These are phyloP conservation scores for Oryza australiensis DNA, from an alignment of 176 grass and related monocot genomes.

Conservation along the genomic window DNA sequence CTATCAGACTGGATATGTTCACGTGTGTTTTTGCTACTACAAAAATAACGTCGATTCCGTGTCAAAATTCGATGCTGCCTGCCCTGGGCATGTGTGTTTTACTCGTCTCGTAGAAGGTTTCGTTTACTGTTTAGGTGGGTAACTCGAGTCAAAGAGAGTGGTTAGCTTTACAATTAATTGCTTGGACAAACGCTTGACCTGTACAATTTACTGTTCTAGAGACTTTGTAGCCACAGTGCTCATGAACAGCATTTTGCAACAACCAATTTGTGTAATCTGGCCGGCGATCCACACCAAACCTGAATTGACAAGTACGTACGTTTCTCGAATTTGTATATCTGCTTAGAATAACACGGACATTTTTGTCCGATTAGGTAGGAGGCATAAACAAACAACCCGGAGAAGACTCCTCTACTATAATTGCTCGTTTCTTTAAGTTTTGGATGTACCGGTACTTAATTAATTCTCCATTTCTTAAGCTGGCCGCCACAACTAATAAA, in stretches of 20 bases:
- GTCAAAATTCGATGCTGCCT: constrained; percentile 4
- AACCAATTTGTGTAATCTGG: constrained; percentile 1
- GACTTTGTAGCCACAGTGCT: neutral
- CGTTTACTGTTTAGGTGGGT: neutral
- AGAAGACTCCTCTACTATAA: neutral
- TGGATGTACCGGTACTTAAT: neutral
- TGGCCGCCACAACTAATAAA: neutral
- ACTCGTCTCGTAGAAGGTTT: neutral
- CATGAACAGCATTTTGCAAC: neutral
- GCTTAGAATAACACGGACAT: neutral
- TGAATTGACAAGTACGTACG: neutral
- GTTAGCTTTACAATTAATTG: neutral
- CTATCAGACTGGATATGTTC: neutral
- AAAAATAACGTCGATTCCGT: neutral
- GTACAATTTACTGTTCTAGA: neutral
- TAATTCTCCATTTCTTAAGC: neutral
- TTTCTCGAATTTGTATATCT: neutral
- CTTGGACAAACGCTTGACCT: neutral
- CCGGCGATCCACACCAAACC: neutral
- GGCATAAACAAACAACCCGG: neutral
- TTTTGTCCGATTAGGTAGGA: constrained; percentile 12
- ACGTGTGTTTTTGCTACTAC: neutral
- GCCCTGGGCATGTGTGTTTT: neutral
- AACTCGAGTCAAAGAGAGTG: neutral
- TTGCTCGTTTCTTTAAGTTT: neutral